phyloP scores from a whole-genome alignment of 116 monocot genomes.

The Papilionanthe hybrid region DNA sequence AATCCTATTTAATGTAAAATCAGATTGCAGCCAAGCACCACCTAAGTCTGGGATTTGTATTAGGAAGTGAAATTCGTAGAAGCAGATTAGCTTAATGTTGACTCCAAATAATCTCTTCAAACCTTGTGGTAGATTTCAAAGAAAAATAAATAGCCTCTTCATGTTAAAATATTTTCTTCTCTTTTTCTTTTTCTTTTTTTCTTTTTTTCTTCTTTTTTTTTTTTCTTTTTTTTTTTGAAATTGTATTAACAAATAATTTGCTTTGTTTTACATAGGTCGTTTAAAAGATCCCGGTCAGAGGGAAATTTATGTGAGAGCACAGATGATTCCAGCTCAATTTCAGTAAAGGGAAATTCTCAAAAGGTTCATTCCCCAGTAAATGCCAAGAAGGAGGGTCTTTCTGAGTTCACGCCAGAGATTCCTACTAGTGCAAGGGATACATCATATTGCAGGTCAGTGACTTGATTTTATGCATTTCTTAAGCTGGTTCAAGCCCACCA shows the following conservation, averaged over 20 bases:
- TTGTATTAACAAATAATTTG: background rate
- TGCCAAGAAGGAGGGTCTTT: conserved; percentile 12
- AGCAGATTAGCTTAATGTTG: background rate
- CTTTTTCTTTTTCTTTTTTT: background rate
- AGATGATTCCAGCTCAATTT: background rate
- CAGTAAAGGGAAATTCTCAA: conserved; percentile 6
- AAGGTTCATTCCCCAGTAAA: conserved; percentile 8
- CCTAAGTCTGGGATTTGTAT: too few relatives aligned
- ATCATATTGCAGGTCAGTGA: conserved; percentile 35
- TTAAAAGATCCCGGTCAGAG: conserved; percentile 51
- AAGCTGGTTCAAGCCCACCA: background rate
- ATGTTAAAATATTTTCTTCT: background rate
- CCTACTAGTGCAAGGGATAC: conserved; percentile 17
- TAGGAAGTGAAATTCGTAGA: too few relatives aligned
- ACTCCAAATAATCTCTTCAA: background rate
- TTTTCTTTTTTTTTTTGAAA: background rate
- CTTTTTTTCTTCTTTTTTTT: too few relatives aligned
- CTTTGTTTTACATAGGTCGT: conserved; percentile 26
- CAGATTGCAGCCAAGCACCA: too few relatives aligned
- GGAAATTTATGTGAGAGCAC: conserved; percentile 35
- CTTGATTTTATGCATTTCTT: background rate
- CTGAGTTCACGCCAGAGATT: conserved; percentile 39
- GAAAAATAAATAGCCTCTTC: background rate
- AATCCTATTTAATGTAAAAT: too few relatives aligned
- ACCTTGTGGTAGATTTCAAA: background rate